Conservation (phyloP, 2,329 filamentous ascomycete species). For the Orbilia oligospora region DNA sequence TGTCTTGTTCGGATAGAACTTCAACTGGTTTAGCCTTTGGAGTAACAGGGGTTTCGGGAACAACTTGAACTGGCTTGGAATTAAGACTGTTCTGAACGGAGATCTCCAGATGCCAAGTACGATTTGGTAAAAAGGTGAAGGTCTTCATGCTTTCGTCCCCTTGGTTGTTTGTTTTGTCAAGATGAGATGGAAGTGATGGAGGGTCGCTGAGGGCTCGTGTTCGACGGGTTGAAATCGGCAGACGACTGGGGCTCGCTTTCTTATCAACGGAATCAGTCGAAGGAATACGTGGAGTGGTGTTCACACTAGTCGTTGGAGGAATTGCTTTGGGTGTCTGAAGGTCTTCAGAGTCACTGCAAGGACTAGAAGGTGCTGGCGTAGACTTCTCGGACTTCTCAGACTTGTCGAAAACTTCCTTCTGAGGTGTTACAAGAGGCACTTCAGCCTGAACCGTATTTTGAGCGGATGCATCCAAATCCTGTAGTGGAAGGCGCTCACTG, state of each 20-base stretch:
- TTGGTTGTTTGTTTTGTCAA: background rate
- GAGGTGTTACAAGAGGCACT: background rate
- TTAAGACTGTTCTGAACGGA: background rate
- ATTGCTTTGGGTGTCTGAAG: conserved; percentile 11
- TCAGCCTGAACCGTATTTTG: conserved; percentile 4
- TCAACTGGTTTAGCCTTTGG: conserved; percentile 17
- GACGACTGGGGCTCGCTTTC: conserved; percentile 1
- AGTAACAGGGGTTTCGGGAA: conserved; percentile 2
- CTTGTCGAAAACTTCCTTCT: background rate
- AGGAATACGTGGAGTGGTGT: background rate
- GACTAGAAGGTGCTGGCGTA: conserved; percentile 3
- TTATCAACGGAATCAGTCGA: background rate
- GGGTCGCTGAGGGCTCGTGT: conserved; percentile 24
- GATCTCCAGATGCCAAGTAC: conserved; percentile 11
- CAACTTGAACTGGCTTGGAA: background rate
- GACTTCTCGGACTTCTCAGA: background rate
- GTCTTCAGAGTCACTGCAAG: conserved; percentile 17
- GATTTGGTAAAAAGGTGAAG: background rate
- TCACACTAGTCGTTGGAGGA: background rate
- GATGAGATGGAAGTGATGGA: conserved; percentile 23
- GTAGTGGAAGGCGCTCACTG: conserved; percentile 5
- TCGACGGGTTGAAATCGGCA: conserved; percentile 3
- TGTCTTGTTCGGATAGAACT: conserved; percentile 37
- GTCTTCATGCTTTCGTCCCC: background rate
- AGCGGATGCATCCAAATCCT: conserved; percentile 21